Conservation (phyloP, 2,329 filamentous ascomycete species). For the Plectosphaerella plurivora region DNA sequence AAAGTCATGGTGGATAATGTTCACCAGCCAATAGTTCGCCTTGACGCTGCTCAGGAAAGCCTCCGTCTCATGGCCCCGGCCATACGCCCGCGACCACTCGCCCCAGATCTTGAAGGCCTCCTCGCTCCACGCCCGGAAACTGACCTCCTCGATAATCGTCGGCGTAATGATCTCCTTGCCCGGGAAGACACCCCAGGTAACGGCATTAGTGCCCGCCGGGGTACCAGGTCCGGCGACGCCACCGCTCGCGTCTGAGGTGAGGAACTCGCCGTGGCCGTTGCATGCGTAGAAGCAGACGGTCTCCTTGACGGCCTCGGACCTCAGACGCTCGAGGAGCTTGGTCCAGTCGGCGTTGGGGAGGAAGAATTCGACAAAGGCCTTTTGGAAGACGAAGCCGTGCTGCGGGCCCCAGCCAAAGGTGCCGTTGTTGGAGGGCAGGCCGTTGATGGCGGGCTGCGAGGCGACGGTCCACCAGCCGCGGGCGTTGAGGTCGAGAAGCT, state of each 20-base stretch:
- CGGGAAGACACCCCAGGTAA: conserved; percentile 94
- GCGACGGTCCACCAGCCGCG: conserved; percentile 96
- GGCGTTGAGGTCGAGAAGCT: conserved; percentile 71
- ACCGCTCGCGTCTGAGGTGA: conserved; percentile 57
- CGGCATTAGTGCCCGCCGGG: conserved; percentile 71
- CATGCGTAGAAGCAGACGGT: conserved; percentile 80
- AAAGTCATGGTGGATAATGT: conserved; percentile 80
- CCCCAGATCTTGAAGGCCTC: conserved; percentile 95
- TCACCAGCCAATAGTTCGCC: conserved; percentile 81
- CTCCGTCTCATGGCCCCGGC: conserved; percentile 65
- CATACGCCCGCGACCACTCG: conserved; percentile 89
- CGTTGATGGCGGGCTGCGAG: conserved; percentile 91
- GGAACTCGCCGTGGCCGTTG: conserved; percentile 73
- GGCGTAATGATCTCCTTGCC: conserved; percentile 95
- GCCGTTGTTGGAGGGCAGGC: conserved; percentile 67
- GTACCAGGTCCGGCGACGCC: conserved; percentile 23
- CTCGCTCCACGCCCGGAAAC: conserved; percentile 89
- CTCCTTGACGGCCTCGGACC: conserved; percentile 27
- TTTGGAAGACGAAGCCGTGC: conserved; percentile 95
- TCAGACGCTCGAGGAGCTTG: conserved; percentile 47
- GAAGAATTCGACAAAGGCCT: conserved; percentile 97
- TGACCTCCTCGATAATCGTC: conserved; percentile 94
- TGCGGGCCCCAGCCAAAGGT: conserved; percentile 92
- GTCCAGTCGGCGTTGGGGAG: conserved; percentile 70
- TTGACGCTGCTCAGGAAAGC: conserved; percentile 64